Base-by-base conservation (phyloP, 1,284 basidiomycete genomes). In the Austropuccinia psidii region DNA sequence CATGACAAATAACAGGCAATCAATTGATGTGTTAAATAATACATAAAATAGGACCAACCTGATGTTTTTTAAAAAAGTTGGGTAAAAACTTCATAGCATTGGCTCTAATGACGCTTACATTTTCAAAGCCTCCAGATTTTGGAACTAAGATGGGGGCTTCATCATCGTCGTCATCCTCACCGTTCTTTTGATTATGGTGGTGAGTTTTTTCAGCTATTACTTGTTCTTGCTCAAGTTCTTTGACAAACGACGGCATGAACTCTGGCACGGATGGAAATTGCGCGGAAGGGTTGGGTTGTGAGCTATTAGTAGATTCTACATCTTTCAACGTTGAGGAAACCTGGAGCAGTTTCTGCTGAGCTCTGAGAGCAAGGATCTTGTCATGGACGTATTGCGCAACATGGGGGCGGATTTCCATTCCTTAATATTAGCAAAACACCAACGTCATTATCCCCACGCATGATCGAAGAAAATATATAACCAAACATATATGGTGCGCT, bases 1-100 rank as follows among this genome's bases (percentile, higher is more conserved):
- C 11, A 45, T 45, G 11, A n/a, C 11, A 45, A 11, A n/a, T 11
- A 11, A 45, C 11, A n/a, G n/a, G 41, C n/a, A n/a, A 45, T 29
- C 21, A 57, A 21, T 60, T 5, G 54, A 31, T 21, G 21, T n/a
- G 19, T 41, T 19, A 19, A n/a, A n/a, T n/a, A n/a, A n/a, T n/a
- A n/a, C n/a, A n/a, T n/a, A n/a, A n/a, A n/a, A n/a, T n/a, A n/a
- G n/a, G n/a, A 82, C 75, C 8, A 55, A 84, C 83, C 79, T 96
- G 95, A 75, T 88, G 88, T 80, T 94, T 93, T 13, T 85, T 81
- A 82, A 99, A 97, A 82, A 94, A 98, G 83, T 98, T 98, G 15
- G 94, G 91, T 76, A 98, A 86, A 82, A 98, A 98, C 83, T 98
- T 98, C 95, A 98, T 98, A 55, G 91, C 89, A 81, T 99, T 99